Base-by-base conservation (phyloP, 2,329 filamentous ascomycete genomes). In the Coniochaeta pulveracea region DNA sequence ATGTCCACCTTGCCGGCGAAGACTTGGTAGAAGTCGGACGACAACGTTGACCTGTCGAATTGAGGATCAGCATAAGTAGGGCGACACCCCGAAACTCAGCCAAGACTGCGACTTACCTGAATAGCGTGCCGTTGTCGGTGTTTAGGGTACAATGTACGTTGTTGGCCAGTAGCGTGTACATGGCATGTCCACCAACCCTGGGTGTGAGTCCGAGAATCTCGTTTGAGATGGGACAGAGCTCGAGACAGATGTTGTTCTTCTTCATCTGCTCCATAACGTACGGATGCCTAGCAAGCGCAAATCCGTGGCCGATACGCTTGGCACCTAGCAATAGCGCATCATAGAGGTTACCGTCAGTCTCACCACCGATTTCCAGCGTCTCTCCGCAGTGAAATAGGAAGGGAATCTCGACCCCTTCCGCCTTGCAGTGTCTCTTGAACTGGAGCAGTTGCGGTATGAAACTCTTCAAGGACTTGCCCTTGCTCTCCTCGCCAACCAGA, bases 301-400 rank as follows among this genome's bases (percentile, higher is more conserved):
- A 85, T 1, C 80, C 80, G 45, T 86, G 81, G 0, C 80, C 81
- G 33, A 86, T 80, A 10, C 81, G 74, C 54, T 75, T 79, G 2
- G 78, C 64, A 10, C 69, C 63, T 3, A 85, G 61, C 2, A 80
- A 54, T 2, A 83, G 63, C 4, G 80, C 77, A 40, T 84, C 79
- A 32, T 77, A 63, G 0, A 86, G 58, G 47, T 85, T 86, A 12
- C 68, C 74, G 41, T 85, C 76, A 2, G 67, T 65, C 5, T 74
- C 69, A 16, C 65, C 67, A 23, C 78, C 80, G 7, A 69, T 65
- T 19, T 83, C 75, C 4, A 83, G 61, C 1, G 80, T 83, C 56
- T 86, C 81, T 16, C 80, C 81, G 41, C 80, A 84, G 54, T 86
- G 80, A 46, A 85, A 82, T 24, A 85, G 59, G 46, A 85, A 83